Conservation (phyloP, 768 basidiomycete genomes). For the Russula emetica region DNA sequence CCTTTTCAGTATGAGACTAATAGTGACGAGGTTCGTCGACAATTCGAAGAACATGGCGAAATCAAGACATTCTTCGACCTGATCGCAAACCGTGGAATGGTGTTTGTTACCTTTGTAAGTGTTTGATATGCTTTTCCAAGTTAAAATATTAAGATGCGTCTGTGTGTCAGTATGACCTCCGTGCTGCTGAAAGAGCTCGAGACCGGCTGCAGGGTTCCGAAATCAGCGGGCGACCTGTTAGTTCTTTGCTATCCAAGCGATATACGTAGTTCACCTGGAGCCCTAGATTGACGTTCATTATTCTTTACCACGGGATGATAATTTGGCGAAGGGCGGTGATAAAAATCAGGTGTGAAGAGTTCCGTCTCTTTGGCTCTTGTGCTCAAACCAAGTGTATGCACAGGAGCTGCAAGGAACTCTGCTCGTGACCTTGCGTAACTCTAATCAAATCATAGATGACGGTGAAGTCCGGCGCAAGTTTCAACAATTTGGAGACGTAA, state of each 20-base stretch:
- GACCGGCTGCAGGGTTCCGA: constrained; percentile 87
- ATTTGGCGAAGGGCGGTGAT: constrained; percentile 54
- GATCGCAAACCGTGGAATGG: constrained; percentile 93
- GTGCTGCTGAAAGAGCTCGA: constrained; percentile 88
- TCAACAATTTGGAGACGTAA: constrained; percentile 88
- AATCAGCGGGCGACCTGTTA: constrained; percentile 83
- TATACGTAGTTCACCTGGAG: constrained; percentile 20
- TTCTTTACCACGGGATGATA: constrained; percentile 85
- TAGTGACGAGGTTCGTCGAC: constrained; percentile 75
- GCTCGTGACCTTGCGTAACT: constrained; percentile 70
- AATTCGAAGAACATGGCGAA: constrained; percentile 91
- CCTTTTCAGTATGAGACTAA: constrained; percentile 76
- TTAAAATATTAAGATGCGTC: neutral
- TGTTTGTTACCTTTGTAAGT: constrained; percentile 97
- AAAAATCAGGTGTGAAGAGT: constrained; percentile 66
- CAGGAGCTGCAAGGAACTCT: constrained; percentile 82
- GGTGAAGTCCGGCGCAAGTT: constrained; percentile 83
- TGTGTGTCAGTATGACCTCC: constrained; percentile 70
- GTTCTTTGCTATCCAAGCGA: constrained; percentile 33
- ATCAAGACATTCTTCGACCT: constrained; percentile 98
- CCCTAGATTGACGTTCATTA: constrained; percentile 96
- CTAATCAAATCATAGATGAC: constrained; percentile 70
- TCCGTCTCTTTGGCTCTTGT: neutral
- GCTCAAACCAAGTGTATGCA: neutral
- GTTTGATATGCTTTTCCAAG: neutral